Percentiles rank a stretch among this genome's conserved stretches.
phyloP scores from a whole-genome alignment of 164 flowering plant species.

The Nymphaea colorata region DNA sequence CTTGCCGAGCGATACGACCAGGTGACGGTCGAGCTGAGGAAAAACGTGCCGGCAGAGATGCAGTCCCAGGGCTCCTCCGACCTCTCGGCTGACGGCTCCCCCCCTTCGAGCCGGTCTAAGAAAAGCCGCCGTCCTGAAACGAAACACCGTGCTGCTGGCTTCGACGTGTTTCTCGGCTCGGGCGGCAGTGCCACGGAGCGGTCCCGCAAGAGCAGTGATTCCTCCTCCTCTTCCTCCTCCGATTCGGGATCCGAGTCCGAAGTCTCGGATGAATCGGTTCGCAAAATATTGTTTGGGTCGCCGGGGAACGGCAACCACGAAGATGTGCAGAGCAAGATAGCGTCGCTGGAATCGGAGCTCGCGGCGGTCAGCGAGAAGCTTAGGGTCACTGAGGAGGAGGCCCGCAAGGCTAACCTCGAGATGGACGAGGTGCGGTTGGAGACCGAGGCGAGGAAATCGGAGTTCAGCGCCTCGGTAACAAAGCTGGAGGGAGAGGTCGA shows the following conservation, averaged over 20 bases:
- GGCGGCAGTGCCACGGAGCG: conserved; percentile 39
- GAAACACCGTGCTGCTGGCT: conserved; percentile 63
- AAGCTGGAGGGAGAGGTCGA: conserved; percentile 10
- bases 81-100: conserved; percentile 42
- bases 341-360: conserved; percentile 42
- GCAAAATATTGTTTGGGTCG: conserved; percentile 12
- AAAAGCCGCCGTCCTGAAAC: conserved; percentile 19
- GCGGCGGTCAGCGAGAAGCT: conserved; percentile 28
- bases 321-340: conserved; percentile 17
- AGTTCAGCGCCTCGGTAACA: background rate
- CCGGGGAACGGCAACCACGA: conserved; percentile 17
- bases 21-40: conserved; percentile 68
- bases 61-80: conserved; percentile 51
- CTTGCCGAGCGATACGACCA: conserved; percentile 87
- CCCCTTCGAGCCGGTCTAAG: conserved; percentile 31
- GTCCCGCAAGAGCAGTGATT: conserved; percentile 27
- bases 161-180: conserved; percentile 64
- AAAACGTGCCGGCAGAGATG: conserved; percentile 47
- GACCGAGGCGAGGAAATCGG: background rate
- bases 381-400: conserved; percentile 30
- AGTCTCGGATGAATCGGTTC: conserved; percentile 15
- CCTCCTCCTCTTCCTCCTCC: conserved; percentile 30
- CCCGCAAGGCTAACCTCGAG: background rate
- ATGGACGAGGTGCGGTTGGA: background rate
- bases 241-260: conserved; percentile 43